These are phyloP conservation scores for Suillus americanus DNA, from an alignment of 768 basidiomycete species.

Conservation along the genomic window DNA sequence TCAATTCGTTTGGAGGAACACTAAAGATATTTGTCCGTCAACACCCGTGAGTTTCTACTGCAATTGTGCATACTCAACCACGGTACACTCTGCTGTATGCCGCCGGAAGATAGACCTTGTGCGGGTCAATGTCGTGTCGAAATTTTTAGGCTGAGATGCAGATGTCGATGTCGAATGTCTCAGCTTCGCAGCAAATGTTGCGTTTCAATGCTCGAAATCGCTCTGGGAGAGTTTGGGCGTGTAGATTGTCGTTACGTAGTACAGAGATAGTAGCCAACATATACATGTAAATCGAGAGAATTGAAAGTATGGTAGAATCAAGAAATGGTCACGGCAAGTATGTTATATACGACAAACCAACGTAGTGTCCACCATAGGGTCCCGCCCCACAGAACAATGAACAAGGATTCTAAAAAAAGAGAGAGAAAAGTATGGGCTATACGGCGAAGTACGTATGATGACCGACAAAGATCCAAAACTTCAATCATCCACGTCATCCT, in stretches of 20 bases:
- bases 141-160: not conserved
- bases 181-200: not conserved
- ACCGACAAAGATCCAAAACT: not conserved
- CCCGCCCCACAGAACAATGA: too few relatives aligned
- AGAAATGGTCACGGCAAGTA: not conserved
- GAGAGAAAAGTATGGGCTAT: not conserved
- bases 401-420: too few relatives aligned
- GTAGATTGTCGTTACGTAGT: not conserved
- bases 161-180: not conserved
- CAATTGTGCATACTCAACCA: not conserved
- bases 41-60: not conserved
- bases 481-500: conserved; percentile 8
- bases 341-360: not conserved
- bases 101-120: not conserved
- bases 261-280: not conserved
- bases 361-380: too few relatives aligned
- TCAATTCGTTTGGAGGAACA: not conserved
- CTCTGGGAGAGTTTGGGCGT: not conserved
- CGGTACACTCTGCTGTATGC: not conserved
- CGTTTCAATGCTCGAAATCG: not conserved
- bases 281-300: not conserved
- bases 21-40: not conserved
- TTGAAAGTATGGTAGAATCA: not conserved
- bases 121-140: not conserved
- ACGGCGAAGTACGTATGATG: not conserved